phyloP scores from a whole-genome alignment of 169 alveolate genomes.

The Plasmodium berghei region DNA sequence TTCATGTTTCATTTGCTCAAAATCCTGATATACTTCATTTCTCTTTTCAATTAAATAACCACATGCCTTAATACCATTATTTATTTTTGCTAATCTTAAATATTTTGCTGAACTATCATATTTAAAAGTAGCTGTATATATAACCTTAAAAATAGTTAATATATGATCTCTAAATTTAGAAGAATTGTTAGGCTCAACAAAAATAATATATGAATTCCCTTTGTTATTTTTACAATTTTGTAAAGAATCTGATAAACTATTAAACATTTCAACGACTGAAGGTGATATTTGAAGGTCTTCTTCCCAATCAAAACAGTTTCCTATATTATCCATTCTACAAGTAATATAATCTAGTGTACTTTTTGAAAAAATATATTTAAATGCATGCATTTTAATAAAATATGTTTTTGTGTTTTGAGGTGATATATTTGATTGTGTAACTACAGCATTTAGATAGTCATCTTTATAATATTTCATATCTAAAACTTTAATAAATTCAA shows the following conservation, averaged over 20 bases:
- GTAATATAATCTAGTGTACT: slow-evolving; percentile 84
- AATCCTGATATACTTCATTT: slow-evolving; percentile 52
- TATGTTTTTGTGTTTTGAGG: slow-evolving; percentile 29
- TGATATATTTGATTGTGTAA: slow-evolving; percentile 43
- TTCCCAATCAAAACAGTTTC: slow-evolving; percentile 80
- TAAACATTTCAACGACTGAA: slow-evolving; percentile 83
- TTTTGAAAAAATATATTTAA: slow-evolving; percentile 78
- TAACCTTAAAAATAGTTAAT: slow-evolving; percentile 82
- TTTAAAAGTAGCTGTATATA: slow-evolving; percentile 83
- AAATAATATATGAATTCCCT: slow-evolving; percentile 37
- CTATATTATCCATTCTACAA: slow-evolving; percentile 77
- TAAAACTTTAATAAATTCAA: slow-evolving; percentile 49
- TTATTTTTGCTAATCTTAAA: slow-evolving; percentile 75
- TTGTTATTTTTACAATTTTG: slow-evolving; percentile 39
- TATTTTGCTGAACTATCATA: slow-evolving; percentile 78
- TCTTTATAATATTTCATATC: slow-evolving; percentile 61
- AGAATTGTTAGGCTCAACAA: slow-evolving; percentile 78
- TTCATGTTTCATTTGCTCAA: slow-evolving; percentile 64
- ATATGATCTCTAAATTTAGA: slow-evolving; percentile 85
- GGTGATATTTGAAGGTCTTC: slow-evolving; percentile 83
- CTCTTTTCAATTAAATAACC: slow-evolving; percentile 66
- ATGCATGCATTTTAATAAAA: slow-evolving; percentile 34
- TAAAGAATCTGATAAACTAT: slow-evolving; percentile 79
- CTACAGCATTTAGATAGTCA: slow-evolving; percentile 37
- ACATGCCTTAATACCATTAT: slow-evolving; percentile 42